These are phyloP conservation scores for Globisporangium perplexum DNA, from an alignment of 352 stramenopile species.

Conservation along the genomic window DNA sequence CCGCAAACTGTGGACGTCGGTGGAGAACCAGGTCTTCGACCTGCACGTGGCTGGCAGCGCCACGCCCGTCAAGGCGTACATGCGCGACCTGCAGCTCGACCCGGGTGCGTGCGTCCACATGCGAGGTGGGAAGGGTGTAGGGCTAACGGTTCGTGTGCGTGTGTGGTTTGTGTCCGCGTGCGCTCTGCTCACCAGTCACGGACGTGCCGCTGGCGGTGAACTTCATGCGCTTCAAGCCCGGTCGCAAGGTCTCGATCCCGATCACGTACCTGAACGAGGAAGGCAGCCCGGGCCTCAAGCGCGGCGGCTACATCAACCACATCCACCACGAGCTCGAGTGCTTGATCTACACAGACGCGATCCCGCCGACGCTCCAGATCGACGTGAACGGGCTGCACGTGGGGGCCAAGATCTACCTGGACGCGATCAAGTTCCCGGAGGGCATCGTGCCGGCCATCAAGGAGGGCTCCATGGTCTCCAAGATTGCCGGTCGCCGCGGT, in stretches of 20 bases:
- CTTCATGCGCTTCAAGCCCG: slow-evolving; percentile 91
- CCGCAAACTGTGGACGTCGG: slow-evolving; percentile 81
- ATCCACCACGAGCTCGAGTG: slow-evolving; percentile 85
- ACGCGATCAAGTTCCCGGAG: slow-evolving; percentile 72
- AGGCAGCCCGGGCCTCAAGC: slow-evolving; percentile 92
- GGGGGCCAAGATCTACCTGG: slow-evolving; percentile 74
- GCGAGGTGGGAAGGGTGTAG: not conserved
- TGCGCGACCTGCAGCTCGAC: slow-evolving; percentile 85
- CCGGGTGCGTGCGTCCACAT: slow-evolving; percentile 27
- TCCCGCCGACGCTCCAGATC: slow-evolving; percentile 71
- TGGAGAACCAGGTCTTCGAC: slow-evolving; percentile 87
- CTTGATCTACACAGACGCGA: slow-evolving; percentile 64
- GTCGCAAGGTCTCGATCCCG: slow-evolving; percentile 88
- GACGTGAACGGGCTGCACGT: slow-evolving; percentile 87
- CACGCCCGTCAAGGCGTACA: slow-evolving; percentile 69
- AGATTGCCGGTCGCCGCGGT: slow-evolving; percentile 82
- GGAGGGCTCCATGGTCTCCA: slow-evolving; percentile 67
- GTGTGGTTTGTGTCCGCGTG: too few species aligned
- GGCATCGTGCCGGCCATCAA: slow-evolving; percentile 62
- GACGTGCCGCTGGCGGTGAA: slow-evolving; percentile 84
- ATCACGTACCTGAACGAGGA: slow-evolving; percentile 93
- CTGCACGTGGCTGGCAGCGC: slow-evolving; percentile 58
- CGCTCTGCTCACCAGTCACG: slow-evolving; percentile 34
- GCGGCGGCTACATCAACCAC: slow-evolving; percentile 92
- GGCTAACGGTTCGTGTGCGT: not conserved